Conservation (phyloP, 2,329 filamentous ascomycete genomes). For the Alternaria triticimaculans region DNA sequence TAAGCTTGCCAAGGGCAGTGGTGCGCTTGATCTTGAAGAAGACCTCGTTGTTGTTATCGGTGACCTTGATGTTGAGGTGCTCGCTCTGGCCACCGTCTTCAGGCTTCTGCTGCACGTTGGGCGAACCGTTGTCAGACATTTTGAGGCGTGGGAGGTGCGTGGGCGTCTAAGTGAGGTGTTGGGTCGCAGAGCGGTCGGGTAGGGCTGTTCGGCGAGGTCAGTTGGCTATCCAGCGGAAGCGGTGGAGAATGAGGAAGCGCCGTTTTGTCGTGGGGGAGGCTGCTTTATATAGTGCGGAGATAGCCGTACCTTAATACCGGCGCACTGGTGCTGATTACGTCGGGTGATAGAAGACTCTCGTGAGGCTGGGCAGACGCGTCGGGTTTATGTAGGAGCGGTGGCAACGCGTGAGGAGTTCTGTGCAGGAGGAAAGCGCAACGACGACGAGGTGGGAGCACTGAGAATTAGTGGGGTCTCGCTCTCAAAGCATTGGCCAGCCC, state of each 20-base stretch:
- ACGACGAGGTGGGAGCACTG: slow-evolving; percentile 36
- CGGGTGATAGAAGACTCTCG: slow-evolving; percentile 17
- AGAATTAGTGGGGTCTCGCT: slow-evolving; percentile 40
- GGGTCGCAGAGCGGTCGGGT: background rate
- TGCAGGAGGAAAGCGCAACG: slow-evolving; percentile 25
- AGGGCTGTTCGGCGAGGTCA: slow-evolving; percentile 18
- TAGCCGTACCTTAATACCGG: slow-evolving; percentile 24
- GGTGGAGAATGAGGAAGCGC: slow-evolving; percentile 30
- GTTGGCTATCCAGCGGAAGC: slow-evolving; percentile 17
- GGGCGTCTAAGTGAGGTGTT: slow-evolving; percentile 3
- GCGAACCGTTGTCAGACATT: slow-evolving; percentile 55
- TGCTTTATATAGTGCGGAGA: slow-evolving; percentile 29
- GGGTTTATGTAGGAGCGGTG: slow-evolving; percentile 26
- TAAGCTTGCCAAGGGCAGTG: slow-evolving; percentile 95
- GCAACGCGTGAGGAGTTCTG: slow-evolving; percentile 28
- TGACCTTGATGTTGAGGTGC: slow-evolving; percentile 99
- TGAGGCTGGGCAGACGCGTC: slow-evolving; percentile 23
- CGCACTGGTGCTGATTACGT: slow-evolving; percentile 13
- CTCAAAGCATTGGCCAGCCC: slow-evolving; percentile 26
- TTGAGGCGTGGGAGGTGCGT: slow-evolving; percentile 4
- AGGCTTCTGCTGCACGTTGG: slow-evolving; percentile 52
- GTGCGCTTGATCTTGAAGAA: slow-evolving; percentile 99
- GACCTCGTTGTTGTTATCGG: slow-evolving; percentile 98
- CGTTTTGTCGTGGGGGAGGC: slow-evolving; percentile 22
- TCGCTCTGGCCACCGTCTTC: slow-evolving; percentile 64